Evolutionary conservation across 768 basidiomycete genomes (phyloP).

Genomic region (Tulasnella sp.): DNA sequence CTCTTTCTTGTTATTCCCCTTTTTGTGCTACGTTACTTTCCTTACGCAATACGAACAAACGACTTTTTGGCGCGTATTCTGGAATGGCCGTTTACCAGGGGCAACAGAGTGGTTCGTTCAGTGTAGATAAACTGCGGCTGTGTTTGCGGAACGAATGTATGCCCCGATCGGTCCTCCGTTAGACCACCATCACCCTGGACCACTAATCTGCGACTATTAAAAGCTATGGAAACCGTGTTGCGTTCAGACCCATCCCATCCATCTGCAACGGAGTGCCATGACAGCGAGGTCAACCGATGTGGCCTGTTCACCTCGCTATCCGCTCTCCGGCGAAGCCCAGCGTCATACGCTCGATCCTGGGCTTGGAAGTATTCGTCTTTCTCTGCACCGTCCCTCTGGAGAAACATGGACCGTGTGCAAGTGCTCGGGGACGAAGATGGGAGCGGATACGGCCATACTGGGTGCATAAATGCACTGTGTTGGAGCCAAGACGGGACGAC

Average conservation of each 20-base stretch:
- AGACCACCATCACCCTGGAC: background rate
- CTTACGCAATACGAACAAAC: background rate
- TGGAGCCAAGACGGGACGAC: conserved; percentile 32
- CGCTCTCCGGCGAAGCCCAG: background rate
- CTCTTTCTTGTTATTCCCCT: background rate
- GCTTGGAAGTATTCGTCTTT: background rate
- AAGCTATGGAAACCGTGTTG: background rate
- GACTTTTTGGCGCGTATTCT: background rate
- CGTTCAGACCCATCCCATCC: background rate
- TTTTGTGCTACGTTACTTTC: background rate
- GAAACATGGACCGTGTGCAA: conserved; percentile 47
- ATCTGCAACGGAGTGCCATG: background rate
- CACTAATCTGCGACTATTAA: background rate
- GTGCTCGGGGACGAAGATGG: conserved; percentile 54
- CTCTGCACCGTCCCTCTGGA: conserved; percentile 4
- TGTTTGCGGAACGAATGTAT: background rate
- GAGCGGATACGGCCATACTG: conserved; percentile 51
- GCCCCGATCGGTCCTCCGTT: background rate
- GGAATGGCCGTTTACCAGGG: background rate
- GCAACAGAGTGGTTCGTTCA: background rate
- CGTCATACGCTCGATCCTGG: conserved; percentile 4
- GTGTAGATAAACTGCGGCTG: background rate
- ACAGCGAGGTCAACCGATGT: background rate
- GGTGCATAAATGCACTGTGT: conserved; percentile 38
- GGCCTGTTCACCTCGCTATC: conserved; percentile 8